Percentiles rank a stretch among this genome's conserved stretches.
phyloP scores from a whole-genome alignment of 257 asterid species.

The Cynanchum wilfordii region DNA sequence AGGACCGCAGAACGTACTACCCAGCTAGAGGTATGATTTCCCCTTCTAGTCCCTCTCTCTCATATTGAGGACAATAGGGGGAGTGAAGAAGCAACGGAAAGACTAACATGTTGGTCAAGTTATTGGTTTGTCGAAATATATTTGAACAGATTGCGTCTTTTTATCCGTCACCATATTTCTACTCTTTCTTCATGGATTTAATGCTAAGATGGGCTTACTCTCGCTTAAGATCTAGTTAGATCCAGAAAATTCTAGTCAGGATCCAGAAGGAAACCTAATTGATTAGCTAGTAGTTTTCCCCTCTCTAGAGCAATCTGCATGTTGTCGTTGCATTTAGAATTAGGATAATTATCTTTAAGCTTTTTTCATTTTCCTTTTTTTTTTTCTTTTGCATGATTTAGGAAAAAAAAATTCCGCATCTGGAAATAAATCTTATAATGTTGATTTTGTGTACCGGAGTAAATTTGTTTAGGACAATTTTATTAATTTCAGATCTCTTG shows the following conservation, averaged over 20 bases:
- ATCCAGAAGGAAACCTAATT: background rate
- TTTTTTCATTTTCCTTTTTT: too few species aligned
- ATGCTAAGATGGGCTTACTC: background rate
- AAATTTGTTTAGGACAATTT: background rate
- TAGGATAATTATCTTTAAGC: background rate
- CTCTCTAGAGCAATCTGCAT: background rate
- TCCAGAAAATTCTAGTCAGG: background rate
- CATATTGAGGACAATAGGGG: background rate
- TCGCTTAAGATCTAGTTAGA: conserved; percentile 6
- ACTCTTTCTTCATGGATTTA: background rate
- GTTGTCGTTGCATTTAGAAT: background rate
- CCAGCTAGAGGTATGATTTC: conserved; percentile 59
- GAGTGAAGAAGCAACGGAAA: background rate
- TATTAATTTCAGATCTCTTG: background rate
- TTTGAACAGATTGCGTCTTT: conserved; percentile 3
- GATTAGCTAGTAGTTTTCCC: background rate
- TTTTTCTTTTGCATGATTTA: background rate
- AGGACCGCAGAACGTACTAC: conserved; percentile 38
- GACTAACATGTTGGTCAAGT: background rate
- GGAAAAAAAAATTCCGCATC: background rate
- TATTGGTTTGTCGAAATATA: background rate
- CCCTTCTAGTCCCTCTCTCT: background rate
- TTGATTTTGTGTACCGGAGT: background rate
- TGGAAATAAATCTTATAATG: background rate
- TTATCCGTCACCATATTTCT: conserved; percentile 2